Base-by-base conservation (phyloP, 768 basidiomycete genomes). In the Auricularia heimuer region DNA sequence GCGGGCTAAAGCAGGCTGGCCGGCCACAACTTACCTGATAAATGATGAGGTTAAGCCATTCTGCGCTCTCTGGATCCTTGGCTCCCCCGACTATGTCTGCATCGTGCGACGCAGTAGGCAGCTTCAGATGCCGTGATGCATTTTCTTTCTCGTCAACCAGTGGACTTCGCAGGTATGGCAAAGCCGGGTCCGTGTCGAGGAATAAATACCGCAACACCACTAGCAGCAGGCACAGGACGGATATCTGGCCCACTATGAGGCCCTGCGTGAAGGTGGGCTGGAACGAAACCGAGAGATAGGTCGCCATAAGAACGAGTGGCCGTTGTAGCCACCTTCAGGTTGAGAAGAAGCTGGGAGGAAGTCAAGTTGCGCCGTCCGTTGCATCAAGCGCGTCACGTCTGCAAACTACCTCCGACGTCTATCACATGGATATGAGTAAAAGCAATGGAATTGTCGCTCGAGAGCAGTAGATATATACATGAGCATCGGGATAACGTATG, bases 191-290 rank as follows among this genome's bases (percentile, higher is more conserved):
- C 4, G 90, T 85, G 70, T 97, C 92, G 67, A 99, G 87, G 72
- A 99, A 97, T 65, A 98, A 86, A 77, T 97, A 98, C 72, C 92
- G 91, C 76, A 99, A 85, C 73, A 99, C 84, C 67, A 94, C 77
- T 60, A 80, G 81, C 35, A 92, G 81, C 60, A 95, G 81, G 62
- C 89, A 71, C 54, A 93, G 79, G 70, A 99, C 88, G 33, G 94
- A 95, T 24, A 92, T 80, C 75, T 98, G 96, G 65, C 96, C 96
- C 54, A 98, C 76, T 45, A 99, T 79, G 42, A 99, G 83, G 16
- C 96, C 96, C 73, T 98, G 95, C 0, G 95, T 97, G 76, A 99
- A 99, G 1, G 92, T 94, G 24, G 89, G 91, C 69, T 89, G 85
- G 54, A 92, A 79, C 42, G 87, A 86, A 69, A 90, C 83, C 61